A percentile compares a stretch with the other conserved stretches of the same genome.
phyloP scores from a whole-genome alignment of 179 eudicot species.

The Patellifolia procumbens region DNA sequence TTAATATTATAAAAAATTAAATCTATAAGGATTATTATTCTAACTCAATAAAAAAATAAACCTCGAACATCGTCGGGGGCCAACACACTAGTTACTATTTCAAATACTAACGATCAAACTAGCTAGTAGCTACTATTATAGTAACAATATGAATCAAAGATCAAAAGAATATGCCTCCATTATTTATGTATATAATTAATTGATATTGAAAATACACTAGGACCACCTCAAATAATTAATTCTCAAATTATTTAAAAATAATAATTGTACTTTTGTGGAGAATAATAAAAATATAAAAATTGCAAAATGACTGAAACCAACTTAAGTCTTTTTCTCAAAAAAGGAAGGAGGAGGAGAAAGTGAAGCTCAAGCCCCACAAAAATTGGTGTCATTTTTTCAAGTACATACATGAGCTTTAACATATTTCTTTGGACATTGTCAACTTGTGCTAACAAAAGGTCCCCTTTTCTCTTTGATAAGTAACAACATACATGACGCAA shows the following conservation, averaged over 20 bases:
- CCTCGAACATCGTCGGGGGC: too few relatives aligned
- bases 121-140: neutral
- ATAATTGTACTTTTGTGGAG: neutral
- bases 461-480: constrained; percentile 15
- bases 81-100: too few relatives aligned
- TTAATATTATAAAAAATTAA: too few relatives aligned
- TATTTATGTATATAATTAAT: constrained; percentile 10
- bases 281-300: neutral
- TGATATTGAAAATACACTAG: constrained; percentile 20
- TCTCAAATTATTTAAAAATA: neutral
- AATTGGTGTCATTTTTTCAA: constrained; percentile 28
- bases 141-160: constrained; percentile 14
- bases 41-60: too few relatives aligned
- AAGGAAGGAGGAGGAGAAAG: constrained; percentile 18
- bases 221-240: constrained; percentile 22
- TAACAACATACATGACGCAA: constrained; percentile 35
- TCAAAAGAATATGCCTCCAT: constrained; percentile 29
- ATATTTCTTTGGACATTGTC: constrained; percentile 17
- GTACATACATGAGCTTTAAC: constrained; percentile 20
- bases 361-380: constrained; percentile 25
- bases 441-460: constrained; percentile 27
- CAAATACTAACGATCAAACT: constrained; percentile 25
- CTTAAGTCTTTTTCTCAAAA: constrained; percentile 34
- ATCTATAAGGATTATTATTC: too few relatives aligned
- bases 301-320: neutral